Base-by-base conservation (phyloP, 495 filamentous ascomycete genomes). In the Friedmanniomyces simplex region DNA sequence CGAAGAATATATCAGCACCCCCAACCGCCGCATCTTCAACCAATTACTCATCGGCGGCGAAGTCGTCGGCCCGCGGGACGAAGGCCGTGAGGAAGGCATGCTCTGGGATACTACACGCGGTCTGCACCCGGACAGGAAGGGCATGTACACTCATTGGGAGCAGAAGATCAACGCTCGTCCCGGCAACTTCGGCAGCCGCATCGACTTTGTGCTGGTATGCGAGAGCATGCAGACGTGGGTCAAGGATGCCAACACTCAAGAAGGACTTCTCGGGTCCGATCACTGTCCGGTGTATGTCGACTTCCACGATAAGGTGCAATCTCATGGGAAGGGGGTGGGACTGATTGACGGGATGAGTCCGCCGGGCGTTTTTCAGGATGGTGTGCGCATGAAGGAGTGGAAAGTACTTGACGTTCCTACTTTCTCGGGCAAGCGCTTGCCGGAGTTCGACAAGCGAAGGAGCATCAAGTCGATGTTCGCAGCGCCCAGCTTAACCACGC, bases 141-240 rank as follows among this genome's bases (percentile, higher is more conserved):
- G 91, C 46, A 98, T 98, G 93, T 97, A 88, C 70, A 98, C 93
- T 7, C 95, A 91, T 67, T 91, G 90, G 90, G 87, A 95, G 57
- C 84, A 86, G 54, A 84, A 82, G 66, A 85, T 87, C 62, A 94
- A 94, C 69, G 84, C 86, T 21, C 78, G 93, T 36, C 93, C 93
- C 0, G 91, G 86, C 13, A 97, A 98, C 68, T 90, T 82, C 66
- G 93, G 93, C 1, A 83, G 87, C 34, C 76, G 93, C 30, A 96
- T 98, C 54, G 93, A 98, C 66, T 97, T 95, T 70, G 82, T 98
- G 28, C 77, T 96, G 7, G 91, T 88, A 67, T 91, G 80, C 58
- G 72, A 83, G 41, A 77, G 79, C 34, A 91, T 96, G 82, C 86
- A 83, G 60, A 71, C 78, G 54, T 97, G 91, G 91, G 87, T 95